These are phyloP conservation scores for Lipomyces japonicus DNA, from an alignment of 805 yeast genomes.

Conservation along the genomic window DNA sequence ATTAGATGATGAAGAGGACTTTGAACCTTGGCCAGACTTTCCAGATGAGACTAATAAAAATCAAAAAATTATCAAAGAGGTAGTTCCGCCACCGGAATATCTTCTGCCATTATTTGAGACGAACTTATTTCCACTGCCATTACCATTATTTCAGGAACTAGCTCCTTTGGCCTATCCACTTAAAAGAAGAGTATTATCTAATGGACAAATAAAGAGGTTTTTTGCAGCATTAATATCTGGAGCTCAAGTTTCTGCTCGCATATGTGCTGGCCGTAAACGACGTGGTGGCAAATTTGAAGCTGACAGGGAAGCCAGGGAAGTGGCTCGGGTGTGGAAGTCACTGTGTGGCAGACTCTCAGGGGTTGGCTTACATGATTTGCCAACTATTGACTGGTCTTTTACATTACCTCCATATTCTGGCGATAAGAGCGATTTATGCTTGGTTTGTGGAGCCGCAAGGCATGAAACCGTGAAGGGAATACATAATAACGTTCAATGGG, in stretches of 20 bases:
- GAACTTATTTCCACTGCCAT: conserved; percentile 24
- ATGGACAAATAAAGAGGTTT: conserved; percentile 16
- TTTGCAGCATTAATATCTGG: conserved; percentile 18
- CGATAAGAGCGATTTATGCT: conserved; percentile 15
- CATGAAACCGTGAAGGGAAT: conserved; percentile 21
- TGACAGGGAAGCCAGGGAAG: conserved; percentile 25
- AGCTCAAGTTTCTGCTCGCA: conserved; percentile 23
- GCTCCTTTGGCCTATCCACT: conserved; percentile 26
- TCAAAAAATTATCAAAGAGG: not conserved
- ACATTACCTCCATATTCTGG: conserved; percentile 10
- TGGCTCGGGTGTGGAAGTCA: conserved; percentile 19
- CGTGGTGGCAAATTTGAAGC: conserved; percentile 23
- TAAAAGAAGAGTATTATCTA: conserved; percentile 21
- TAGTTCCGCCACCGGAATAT: conserved; percentile 19
- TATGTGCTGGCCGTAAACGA: conserved; percentile 27
- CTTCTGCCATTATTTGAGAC: conserved; percentile 22
- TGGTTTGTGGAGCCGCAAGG: conserved; percentile 25
- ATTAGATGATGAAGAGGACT: conserved; percentile 1
- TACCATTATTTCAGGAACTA: conserved; percentile 18
- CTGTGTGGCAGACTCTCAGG: conserved; percentile 25
- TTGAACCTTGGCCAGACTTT: conserved; percentile 21
- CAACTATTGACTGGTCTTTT: conserved; percentile 20
- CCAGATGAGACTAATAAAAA: not conserved
- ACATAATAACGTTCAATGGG: conserved; percentile 13
- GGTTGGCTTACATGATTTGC: conserved; percentile 22